Evolutionary conservation across 2,329 filamentous ascomycete genomes (phyloP).

Genomic region (Aureobasidium melanogenum): DNA sequence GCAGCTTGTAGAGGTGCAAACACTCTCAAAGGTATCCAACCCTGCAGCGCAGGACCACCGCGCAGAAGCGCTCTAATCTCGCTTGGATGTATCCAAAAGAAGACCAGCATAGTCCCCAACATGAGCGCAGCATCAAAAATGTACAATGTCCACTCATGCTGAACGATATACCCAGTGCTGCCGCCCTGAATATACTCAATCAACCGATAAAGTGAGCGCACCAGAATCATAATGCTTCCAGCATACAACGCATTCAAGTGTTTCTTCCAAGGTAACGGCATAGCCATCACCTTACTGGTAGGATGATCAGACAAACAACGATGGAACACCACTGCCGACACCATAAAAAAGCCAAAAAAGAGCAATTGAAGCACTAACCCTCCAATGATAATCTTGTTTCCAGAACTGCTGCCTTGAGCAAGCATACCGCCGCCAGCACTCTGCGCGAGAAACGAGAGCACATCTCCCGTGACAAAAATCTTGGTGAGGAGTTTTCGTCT

Average conservation of each 20-base stretch:
- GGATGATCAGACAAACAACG: constrained; percentile 25
- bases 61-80: neutral
- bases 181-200: constrained; percentile 41
- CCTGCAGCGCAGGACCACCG: neutral
- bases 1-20: neutral
- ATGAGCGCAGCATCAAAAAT: constrained; percentile 38
- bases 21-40: neutral
- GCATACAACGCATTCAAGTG: constrained; percentile 30
- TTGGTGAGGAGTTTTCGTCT: constrained; percentile 40
- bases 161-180: constrained; percentile 30
- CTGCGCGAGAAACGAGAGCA: constrained; percentile 46
- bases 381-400: constrained; percentile 46
- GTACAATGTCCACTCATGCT: constrained; percentile 35
- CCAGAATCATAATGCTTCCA: constrained; percentile 34
- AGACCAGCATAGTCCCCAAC: constrained; percentile 21
- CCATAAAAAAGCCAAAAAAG: constrained; percentile 48
- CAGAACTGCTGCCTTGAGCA: constrained; percentile 27
- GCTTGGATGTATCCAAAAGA: constrained; percentile 11
- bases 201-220: constrained; percentile 39
- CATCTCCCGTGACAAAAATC: constrained; percentile 47
- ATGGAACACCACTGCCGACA: constrained; percentile 43
- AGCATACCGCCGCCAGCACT: constrained; percentile 35
- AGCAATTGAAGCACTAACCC: constrained; percentile 51
- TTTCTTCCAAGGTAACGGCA: constrained; percentile 25
- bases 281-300: constrained; percentile 16